A percentile compares a stretch with the other conserved stretches of the same genome.
Conservation (phyloP, 1,284 basidiomycete species). For the Pseudomicrostroma phylloplanum region DNA sequence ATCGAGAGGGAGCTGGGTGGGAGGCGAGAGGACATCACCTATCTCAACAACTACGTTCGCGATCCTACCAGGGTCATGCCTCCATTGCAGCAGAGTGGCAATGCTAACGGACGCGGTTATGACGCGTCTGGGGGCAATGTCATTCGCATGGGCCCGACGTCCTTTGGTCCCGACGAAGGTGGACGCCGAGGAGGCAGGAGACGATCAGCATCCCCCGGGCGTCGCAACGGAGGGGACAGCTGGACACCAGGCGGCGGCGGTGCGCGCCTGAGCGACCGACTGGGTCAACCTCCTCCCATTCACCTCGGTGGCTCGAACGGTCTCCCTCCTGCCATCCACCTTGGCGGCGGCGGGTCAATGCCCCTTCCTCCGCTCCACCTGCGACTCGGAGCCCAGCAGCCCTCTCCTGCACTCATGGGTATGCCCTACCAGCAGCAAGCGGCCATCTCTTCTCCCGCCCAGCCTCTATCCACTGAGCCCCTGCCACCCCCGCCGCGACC, state of each 20-base stretch:
- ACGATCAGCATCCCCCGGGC: neutral
- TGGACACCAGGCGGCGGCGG: neutral
- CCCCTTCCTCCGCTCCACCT: neutral
- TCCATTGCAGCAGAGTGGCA: constrained; percentile 1
- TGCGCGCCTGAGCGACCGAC: neutral
- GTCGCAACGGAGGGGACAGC: neutral
- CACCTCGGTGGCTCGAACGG: neutral
- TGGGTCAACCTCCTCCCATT: constrained; percentile 5
- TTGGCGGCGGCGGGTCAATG: neutral
- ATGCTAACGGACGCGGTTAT: constrained; percentile 12
- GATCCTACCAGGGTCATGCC: constrained; percentile 23
- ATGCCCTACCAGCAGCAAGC: constrained; percentile 12
- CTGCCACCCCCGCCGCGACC: constrained; percentile 30
- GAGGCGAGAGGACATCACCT: constrained; percentile 18
- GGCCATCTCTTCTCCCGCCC: neutral
- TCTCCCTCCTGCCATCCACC: no score
- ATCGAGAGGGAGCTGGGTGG: constrained; percentile 18
- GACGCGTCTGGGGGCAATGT: neutral
- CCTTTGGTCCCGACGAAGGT: constrained; percentile 5
- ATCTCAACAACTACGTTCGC: constrained; percentile 32
- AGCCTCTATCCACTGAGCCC: constrained; percentile 11
- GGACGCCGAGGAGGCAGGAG: neutral
- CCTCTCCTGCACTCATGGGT: constrained; percentile 16
- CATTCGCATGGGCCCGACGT: neutral
- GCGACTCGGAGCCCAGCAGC: neutral